Base-by-base conservation (phyloP, 805 yeast genomes). In the Saccharomycopsis selenospora region DNA sequence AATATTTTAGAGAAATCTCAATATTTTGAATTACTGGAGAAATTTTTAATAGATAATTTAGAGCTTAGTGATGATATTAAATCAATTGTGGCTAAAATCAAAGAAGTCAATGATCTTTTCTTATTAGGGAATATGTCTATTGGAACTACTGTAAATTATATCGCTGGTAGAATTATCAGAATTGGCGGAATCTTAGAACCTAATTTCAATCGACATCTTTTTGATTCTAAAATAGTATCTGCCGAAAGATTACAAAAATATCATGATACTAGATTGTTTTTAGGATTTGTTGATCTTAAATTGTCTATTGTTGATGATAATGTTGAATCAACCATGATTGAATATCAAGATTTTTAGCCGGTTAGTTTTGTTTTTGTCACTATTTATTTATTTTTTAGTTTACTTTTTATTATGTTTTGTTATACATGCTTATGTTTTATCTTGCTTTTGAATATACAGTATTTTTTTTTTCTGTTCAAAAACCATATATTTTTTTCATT, bases 131-230 rank as follows among this genome's bases (percentile, higher is more conserved):
- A 10, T 22, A 17, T 10, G 10, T 22, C 23, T 20, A 38, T 46
- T 13, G 49, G 49, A 28, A 24, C 40, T 22, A 20, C 40, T 1
- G 28, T 25, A 17, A 26, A 36, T 11, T 47, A 47, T 27, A 27
- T 42, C 4, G 22, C 28, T 13, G 33, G 40, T 13, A 47, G 33
- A 17, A 7, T 47, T 13, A 29, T 17, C 11, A 36, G 36, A 26
- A 29, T 41, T 22, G 50, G 50, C 6, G 50, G 50, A 7, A 30
- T 42, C n/a, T 36, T 42, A 14, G n/a, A 5, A 14, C 18, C 38
- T 4, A 10, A 33, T 33, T 6, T 33, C 10, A 5, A 4, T 33
- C 7, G 17, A 14, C n/a, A 14, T 6, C n/a, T 4, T 7, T 14
- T 33, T 10, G 38, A 33, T 33, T 6, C 10, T 10, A 14, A 33